phyloP scores from a whole-genome alignment of 73 alveolate species.

The Paramecium sexaurelia region DNA sequence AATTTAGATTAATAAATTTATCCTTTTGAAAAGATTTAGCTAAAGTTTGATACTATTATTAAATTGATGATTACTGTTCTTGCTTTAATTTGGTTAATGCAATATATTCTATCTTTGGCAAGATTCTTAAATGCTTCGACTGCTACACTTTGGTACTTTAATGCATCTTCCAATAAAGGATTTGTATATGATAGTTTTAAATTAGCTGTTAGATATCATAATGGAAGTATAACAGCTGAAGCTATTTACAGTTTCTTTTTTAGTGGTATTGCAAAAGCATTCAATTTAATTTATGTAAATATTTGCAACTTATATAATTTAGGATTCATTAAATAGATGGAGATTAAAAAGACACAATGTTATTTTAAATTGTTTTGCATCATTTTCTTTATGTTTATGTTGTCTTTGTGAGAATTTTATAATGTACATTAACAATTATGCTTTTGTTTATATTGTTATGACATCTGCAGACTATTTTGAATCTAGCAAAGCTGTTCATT shows the following conservation, averaged over 20 bases:
- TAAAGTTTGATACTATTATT: neutral
- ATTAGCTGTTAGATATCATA: slow-evolving; percentile 42
- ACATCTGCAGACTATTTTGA: slow-evolving; percentile 37
- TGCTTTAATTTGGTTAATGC: slow-evolving; percentile 30
- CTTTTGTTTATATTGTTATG: slow-evolving; percentile 45
- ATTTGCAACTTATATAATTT: neutral
- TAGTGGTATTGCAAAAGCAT: neutral
- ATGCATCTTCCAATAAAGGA: neutral
- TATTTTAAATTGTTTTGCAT: slow-evolving; percentile 19
- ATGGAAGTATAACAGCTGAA: slow-evolving; percentile 47
- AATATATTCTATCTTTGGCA: neutral
- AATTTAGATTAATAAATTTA: neutral
- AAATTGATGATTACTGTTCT: slow-evolving; percentile 23
- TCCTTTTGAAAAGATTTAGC: neutral
- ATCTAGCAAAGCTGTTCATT: slow-evolving; percentile 31
- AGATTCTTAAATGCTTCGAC: slow-evolving; percentile 18
- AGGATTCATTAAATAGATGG: neutral
- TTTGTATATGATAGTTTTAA: neutral
- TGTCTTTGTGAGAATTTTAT: slow-evolving; percentile 52
- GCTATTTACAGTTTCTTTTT: slow-evolving; percentile 38
- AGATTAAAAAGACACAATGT: slow-evolving; percentile 10
- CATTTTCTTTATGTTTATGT: neutral
- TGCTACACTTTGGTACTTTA: slow-evolving; percentile 39
- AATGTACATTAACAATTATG: slow-evolving; percentile 46
- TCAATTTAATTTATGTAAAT: slow-evolving; percentile 9